These are phyloP conservation scores for Colletotrichum sidae DNA, from an alignment of 2,329 filamentous ascomycete species.

Conservation along the genomic window DNA sequence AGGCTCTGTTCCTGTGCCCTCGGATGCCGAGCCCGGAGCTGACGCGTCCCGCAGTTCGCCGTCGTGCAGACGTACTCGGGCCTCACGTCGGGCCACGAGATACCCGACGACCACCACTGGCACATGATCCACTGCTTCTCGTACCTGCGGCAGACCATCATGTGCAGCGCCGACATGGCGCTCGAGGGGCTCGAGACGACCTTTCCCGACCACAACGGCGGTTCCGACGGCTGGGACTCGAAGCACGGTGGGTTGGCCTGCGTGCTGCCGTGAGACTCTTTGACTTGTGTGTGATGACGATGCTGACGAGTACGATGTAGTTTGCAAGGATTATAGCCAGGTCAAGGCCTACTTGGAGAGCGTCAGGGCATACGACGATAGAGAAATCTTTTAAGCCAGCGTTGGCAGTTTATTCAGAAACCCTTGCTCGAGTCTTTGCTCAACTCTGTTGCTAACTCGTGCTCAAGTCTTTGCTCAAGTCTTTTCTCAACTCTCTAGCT, in stretches of 20 bases:
- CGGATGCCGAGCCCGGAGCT: neutral
- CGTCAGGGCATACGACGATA: constrained; percentile 57
- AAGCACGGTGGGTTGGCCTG: constrained; percentile 51
- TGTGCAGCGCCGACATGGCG: constrained; percentile 59
- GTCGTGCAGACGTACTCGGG: constrained; percentile 58
- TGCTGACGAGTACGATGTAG: constrained; percentile 39
- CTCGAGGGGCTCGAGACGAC: constrained; percentile 59
- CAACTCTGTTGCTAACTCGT: no score
- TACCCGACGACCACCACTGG: constrained; percentile 57
- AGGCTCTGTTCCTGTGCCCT: no score
- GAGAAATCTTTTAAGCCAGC: constrained; percentile 52
- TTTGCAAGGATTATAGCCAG: constrained; percentile 57
- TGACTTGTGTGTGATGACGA: neutral
- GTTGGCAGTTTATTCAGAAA: neutral
- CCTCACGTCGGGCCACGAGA: constrained; percentile 50
- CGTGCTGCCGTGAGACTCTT: neutral
- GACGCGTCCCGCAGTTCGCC: constrained; percentile 44
- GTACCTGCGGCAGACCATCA: constrained; percentile 59
- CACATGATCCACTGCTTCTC: constrained; percentile 63
- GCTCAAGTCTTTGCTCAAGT: no score
- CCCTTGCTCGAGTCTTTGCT: no score
- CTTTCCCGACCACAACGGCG: constrained; percentile 58
- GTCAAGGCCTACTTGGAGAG: constrained; percentile 56
- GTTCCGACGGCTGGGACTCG: constrained; percentile 59
- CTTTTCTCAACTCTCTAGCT: no score